Conservation (phyloP, 257 asterid species). For the Lycium barbarum region DNA sequence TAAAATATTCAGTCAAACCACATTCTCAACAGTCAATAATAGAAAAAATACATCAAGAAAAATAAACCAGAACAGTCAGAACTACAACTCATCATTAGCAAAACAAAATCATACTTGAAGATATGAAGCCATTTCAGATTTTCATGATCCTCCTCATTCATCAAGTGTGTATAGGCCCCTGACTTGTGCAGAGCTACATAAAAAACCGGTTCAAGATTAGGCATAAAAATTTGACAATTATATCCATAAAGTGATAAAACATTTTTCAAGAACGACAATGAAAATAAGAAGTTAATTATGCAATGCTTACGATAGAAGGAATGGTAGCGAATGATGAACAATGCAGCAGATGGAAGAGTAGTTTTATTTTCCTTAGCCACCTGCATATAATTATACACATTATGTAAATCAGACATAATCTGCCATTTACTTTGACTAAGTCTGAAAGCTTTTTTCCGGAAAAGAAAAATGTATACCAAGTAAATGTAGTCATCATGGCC, state of each 20-base stretch:
- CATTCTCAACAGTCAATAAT: neutral
- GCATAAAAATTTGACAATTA: no score
- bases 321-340: slow-evolving; percentile 80
- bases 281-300: no score
- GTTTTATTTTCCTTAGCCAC: slow-evolving; percentile 84
- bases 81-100: neutral
- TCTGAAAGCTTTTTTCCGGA: no score
- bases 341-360: slow-evolving; percentile 77
- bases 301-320: slow-evolving; percentile 68
- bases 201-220: no score
- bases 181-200: slow-evolving; percentile 65
- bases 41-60: neutral
- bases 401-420: no score
- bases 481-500: slow-evolving; percentile 97
- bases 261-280: no score
- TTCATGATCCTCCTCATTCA: slow-evolving; percentile 72
- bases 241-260: no score
- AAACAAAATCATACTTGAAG: slow-evolving; percentile 54
- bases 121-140: slow-evolving; percentile 42
- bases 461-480: slow-evolving; percentile 49
- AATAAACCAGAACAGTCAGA: neutral
- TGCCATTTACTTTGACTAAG: no score
- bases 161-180: slow-evolving; percentile 70
- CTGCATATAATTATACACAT: slow-evolving; percentile 35
- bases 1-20: neutral